Conservation (phyloP, 1,139 yeast species). For the Protomyces lactucae-debilis region DNA sequence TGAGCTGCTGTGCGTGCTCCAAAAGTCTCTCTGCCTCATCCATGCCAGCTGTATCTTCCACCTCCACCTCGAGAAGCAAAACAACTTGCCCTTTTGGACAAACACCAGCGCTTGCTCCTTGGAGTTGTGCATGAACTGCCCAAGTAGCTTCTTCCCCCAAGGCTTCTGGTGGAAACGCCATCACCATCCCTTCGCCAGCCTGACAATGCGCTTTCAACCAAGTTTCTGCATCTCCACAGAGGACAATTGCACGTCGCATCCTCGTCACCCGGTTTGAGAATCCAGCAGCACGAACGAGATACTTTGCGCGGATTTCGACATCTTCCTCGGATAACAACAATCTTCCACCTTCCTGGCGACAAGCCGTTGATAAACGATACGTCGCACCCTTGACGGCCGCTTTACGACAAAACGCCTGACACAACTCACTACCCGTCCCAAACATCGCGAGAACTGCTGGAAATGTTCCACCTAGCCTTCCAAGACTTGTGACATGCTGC, state of each 20-base stretch:
- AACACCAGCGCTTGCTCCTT: slow-evolving; percentile 85
- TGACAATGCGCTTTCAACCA: slow-evolving; percentile 2
- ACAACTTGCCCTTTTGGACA: slow-evolving; percentile 84
- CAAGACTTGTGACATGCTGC: slow-evolving; percentile 78
- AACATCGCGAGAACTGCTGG: slow-evolving; percentile 88
- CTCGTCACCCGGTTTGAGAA: neutral
- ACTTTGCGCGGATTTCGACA: slow-evolving; percentile 1
- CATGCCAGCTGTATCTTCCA: neutral
- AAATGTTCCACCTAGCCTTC: slow-evolving; percentile 79
- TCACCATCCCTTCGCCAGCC: slow-evolving; percentile 79
- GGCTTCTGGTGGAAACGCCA: slow-evolving; percentile 89
- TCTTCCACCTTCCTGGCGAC: slow-evolving; percentile 55
- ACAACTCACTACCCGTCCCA: slow-evolving; percentile 93
- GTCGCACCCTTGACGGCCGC: slow-evolving; percentile 99
- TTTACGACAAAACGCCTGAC: slow-evolving; percentile 95
- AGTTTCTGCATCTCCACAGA: slow-evolving; percentile 3
- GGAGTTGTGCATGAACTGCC: slow-evolving; percentile 80
- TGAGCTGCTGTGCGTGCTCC: neutral
- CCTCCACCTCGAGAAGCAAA: slow-evolving; percentile 68
- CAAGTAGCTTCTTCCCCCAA: slow-evolving; percentile 55
- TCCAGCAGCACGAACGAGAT: neutral
- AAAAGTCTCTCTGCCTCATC: neutral
- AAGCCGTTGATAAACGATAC: slow-evolving; percentile 60
- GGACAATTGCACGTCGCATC: neutral
- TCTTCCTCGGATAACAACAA: neutral